Evolutionary conservation across 2,329 filamentous ascomycete genomes (phyloP), one percentile per base, ranked within the genome.

Genomic region (Hymenoscyphus linearis): DNA sequence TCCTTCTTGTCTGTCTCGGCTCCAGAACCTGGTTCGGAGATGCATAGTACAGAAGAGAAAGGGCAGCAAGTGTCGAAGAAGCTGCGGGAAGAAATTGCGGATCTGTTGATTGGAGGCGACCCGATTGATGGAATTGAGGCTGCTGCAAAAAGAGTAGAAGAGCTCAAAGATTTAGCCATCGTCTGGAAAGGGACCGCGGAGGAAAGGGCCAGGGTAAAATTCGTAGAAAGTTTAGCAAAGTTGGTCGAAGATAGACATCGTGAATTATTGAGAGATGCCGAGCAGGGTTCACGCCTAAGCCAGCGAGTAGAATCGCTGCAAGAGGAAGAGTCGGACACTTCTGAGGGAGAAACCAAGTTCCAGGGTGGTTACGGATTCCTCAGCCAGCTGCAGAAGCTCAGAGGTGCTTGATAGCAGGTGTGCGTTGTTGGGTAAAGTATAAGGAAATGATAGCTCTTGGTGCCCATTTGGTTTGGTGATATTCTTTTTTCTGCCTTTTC

Each of bases 151-250:
- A 80, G 90, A 52, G 86, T 98, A 14, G 87, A 91, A 70, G 85
- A 90, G 71, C 80, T 98, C 60, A 87, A 91, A 70, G 83, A 86
- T 64, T 76, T 98, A 65, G 85, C 86, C 3, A 77, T 77, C n/a
- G 86, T 99, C 25, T 99, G 95, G 93, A 93, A 89, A 73, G 92
- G 92, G n/a, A 97, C 95, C 2, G 89, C 90, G 0, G 95, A 99
- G 76, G 95, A 98, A 74, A 96, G 90, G 76, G 91, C 91, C 5
- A 81, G 95, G 58, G 77, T 78, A 10, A 89, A 85, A 70, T 92
- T 97, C 72, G 87, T 99, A 18, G 93, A 98, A 66, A 82, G 83
- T 57, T 74, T 99, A 68, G 85, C 86, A 36, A 91, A 86, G 77
- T 82, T 91, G 75, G 90, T 96, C 1, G 92, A 97, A 71, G 93